These are phyloP conservation scores for Begonia fuchsioides DNA, from an alignment of 306 rosid genomes.

Conservation along the genomic window DNA sequence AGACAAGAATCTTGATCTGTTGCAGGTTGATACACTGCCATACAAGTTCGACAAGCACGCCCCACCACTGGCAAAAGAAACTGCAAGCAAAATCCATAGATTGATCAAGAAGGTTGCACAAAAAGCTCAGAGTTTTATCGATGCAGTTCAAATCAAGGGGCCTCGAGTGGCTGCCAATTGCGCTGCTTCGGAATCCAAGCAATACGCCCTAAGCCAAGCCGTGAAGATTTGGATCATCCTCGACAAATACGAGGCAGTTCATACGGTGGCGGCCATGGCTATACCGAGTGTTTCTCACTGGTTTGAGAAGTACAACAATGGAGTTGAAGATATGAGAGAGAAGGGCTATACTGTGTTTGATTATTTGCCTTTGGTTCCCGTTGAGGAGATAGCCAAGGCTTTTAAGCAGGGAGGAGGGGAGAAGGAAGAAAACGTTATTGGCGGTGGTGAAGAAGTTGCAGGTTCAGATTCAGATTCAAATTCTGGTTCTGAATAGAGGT, in stretches of 20 bases:
- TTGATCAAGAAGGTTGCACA: constrained; percentile 19
- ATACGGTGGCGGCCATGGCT: constrained; percentile 32
- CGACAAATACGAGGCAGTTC: constrained; percentile 32
- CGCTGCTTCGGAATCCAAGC: constrained; percentile 42
- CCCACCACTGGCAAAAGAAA: constrained; percentile 42
- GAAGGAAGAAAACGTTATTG: constrained; percentile 8
- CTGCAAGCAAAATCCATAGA: constrained; percentile 15
- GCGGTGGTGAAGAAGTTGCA: not conserved
- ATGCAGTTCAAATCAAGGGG: constrained; percentile 39
- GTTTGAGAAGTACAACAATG: constrained; percentile 45
- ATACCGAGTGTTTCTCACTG: constrained; percentile 32
- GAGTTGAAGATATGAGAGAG: constrained; percentile 23
- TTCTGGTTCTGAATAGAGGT: constrained; percentile 13
- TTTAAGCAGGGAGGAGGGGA: constrained; percentile 22
- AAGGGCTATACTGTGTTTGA: constrained; percentile 41
- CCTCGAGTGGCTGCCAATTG: constrained; percentile 39
- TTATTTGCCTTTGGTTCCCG: constrained; percentile 56
- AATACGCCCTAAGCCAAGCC: constrained; percentile 22
- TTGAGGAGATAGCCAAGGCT: constrained; percentile 36
- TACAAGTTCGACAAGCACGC: constrained; percentile 42
- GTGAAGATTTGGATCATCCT: constrained; percentile 40
- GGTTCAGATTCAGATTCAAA: constrained; percentile 17
- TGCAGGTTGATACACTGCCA: constrained; percentile 49
- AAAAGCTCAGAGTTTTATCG: constrained; percentile 23
- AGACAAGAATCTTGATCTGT: not conserved